Conservation (phyloP, 192 early-diverging fungal species). For the Backusella westeae region DNA sequence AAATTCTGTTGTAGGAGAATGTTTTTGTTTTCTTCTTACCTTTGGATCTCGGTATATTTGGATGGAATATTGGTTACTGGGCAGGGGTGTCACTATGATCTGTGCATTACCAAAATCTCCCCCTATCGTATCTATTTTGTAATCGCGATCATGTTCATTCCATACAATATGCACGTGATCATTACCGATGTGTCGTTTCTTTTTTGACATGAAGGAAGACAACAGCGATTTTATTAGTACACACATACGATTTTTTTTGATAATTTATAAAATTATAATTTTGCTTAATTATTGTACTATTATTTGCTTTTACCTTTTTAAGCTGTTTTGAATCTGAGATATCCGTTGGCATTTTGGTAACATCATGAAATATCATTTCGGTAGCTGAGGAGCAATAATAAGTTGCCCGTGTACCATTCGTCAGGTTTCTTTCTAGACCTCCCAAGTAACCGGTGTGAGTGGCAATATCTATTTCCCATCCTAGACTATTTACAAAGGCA, state of each 20-base stretch:
- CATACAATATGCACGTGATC: conserved; percentile 98
- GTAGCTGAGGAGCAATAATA: conserved; percentile 85
- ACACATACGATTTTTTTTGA: neutral
- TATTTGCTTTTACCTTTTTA: conserved; percentile 71
- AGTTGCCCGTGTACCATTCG: conserved; percentile 71
- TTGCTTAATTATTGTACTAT: neutral
- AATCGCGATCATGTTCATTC: conserved; percentile 92
- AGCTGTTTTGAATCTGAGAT: conserved; percentile 78
- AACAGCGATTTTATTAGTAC: neutral
- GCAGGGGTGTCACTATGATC: conserved; percentile 84
- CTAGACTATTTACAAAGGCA: conserved; percentile 85
- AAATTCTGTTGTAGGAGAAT: neutral
- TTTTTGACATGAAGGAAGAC: no score
- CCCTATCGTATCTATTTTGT: conserved; percentile 87
- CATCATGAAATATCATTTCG: conserved; percentile 94
- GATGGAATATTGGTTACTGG: conserved; percentile 58
- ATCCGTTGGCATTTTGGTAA: conserved; percentile 83
- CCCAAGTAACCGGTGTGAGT: conserved; percentile 86
- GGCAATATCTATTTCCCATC: conserved; percentile 89
- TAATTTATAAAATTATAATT: neutral
- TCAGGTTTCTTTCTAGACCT: conserved; percentile 79
- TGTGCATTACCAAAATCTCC: conserved; percentile 98
- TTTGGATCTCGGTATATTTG: conserved; percentile 61
- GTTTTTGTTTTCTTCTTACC: conserved; percentile 12
- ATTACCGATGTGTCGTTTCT: conserved; percentile 99